A percentile compares a stretch with the other conserved stretches of the same genome.
Evolutionary conservation across 306 rosid genomes (phyloP).

Genomic region (Hippophae gyantsensis): DNA sequence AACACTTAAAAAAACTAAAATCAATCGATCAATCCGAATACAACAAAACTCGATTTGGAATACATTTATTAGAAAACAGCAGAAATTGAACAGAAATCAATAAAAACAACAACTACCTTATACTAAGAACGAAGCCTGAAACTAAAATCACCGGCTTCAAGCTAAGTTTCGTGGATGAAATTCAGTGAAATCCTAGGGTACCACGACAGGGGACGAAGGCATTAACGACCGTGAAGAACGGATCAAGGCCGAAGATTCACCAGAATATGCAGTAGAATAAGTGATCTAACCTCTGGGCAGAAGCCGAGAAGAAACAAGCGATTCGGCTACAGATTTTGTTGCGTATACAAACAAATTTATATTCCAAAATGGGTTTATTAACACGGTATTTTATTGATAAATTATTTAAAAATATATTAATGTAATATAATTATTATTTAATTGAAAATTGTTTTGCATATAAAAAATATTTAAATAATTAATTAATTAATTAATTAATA

Average conservation of each 20-base stretch:
- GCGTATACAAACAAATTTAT: too few species aligned
- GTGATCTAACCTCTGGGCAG: not conserved
- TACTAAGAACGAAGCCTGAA: not conserved
- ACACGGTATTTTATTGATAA: too few species aligned
- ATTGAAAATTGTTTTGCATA: too few species aligned
- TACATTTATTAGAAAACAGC: not conserved
- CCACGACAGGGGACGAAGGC: not conserved
- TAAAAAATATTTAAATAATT: too few species aligned
- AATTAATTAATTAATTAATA: too few species aligned
- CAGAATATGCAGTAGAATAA: not conserved
- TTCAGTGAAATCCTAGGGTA: not conserved
- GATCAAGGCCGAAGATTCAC: not conserved
- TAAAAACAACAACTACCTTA: not conserved
- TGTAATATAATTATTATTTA: too few species aligned
- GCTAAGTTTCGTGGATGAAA: not conserved
- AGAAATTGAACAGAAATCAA: not conserved
- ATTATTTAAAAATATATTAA: too few species aligned
- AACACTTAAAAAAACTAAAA: not conserved
- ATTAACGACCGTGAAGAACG: not conserved
- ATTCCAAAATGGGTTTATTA: too few species aligned
- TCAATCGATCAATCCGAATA: not conserved
- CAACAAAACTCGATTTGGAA: constrained; percentile 14
- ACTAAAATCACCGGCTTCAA: not conserved
- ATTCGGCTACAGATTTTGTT: not conserved
- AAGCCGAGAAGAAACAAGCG: not conserved